Conservation (phyloP, 2,329 filamentous ascomycete genomes). For the Parascedosporium putredinis region DNA sequence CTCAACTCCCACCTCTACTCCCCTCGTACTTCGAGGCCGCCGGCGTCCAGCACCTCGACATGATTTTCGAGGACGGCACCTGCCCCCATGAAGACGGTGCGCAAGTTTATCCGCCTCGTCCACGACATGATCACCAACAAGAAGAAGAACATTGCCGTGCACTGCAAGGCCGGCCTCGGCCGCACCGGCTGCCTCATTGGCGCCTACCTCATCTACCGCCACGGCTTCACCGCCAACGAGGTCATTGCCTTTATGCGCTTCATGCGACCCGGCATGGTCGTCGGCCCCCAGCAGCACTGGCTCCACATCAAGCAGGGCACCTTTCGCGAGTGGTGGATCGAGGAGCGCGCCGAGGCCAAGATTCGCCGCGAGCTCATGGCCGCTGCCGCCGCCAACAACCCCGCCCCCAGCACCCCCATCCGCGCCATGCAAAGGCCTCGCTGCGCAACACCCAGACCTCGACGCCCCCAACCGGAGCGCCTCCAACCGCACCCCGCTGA, state of each 20-base stretch:
- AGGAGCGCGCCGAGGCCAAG: constrained; percentile 68
- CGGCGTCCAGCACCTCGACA: constrained; percentile 91
- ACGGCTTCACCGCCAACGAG: constrained; percentile 95
- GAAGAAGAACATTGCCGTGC: constrained; percentile 89
- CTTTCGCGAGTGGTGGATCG: constrained; percentile 98
- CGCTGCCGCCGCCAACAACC: constrained; percentile 27
- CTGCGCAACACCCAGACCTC: constrained; percentile 59
- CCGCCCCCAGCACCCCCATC: constrained; percentile 47
- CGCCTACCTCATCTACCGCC: constrained; percentile 92
- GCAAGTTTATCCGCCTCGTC: constrained; percentile 87
- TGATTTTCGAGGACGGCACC: constrained; percentile 99
- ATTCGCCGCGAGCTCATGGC: constrained; percentile 48
- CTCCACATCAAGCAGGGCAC: constrained; percentile 91
- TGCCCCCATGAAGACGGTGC: constrained; percentile 86
- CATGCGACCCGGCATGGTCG: constrained; percentile 98
- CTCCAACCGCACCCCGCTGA: constrained; percentile 73
- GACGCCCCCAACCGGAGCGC: constrained; percentile 76
- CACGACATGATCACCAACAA: constrained; percentile 88
- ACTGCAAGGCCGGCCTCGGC: constrained; percentile 95
- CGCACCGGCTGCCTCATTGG: constrained; percentile 94
- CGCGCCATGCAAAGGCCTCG: constrained; percentile 51
- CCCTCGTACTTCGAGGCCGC: constrained; percentile 94
- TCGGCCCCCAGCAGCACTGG: constrained; percentile 98
- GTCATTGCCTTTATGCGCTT: constrained; percentile 98
- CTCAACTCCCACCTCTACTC: constrained; percentile 95